Evolutionary conservation across 192 early-diverging fungal species (phyloP), one percentile per base, ranked within the genome.

Genomic region (Allomyces macrogynus): DNA sequence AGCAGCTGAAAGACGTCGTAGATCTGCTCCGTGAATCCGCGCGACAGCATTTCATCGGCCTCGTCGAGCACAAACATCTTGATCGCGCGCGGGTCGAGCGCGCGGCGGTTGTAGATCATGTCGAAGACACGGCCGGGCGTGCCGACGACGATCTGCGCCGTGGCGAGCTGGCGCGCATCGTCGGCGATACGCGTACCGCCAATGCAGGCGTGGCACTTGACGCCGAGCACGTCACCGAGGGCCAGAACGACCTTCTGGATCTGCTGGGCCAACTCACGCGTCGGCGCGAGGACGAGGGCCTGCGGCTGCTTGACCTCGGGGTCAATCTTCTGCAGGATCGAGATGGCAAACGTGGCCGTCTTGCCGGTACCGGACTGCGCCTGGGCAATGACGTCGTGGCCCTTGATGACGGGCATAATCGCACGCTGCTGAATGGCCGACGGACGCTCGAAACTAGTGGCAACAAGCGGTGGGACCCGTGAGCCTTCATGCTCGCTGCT

Each of bases 331-430:
- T 99, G 95, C 66, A 99, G 87, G 71, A 94, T 91, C 62, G 93
- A 93, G 75, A 99, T 96, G 69, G 93, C 97, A 87, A 97, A 99
- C 67, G 96, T 99, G 70, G 95, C 95, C 66, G 93, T 97, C 81
- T 99, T 99, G 75, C 95, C 96, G 71, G 95, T 97, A 83, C 96
- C 96, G 64, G 95, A 96, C 82, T 99, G 95, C 40, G 96, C 96
- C 84, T 99, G 96, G 63, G 96, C 96, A 81, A 99, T 99, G 65
- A 99, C 95, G 80, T 99, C 96, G 76, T 84, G 88, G 61, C 83
- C 86, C 81, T 90, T 92, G 67, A 97, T 79, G 63, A 99, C 88
- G 64, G 95, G 95, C 72, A 91, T 78, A 68, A 97, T 97, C 64
- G 93, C 94, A 74, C 94, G 86, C 77, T 89, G 87, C 81, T 97